phyloP scores from a whole-genome alignment of 1,284 basidiomycete species.

The Porphyrellus sp. region DNA sequence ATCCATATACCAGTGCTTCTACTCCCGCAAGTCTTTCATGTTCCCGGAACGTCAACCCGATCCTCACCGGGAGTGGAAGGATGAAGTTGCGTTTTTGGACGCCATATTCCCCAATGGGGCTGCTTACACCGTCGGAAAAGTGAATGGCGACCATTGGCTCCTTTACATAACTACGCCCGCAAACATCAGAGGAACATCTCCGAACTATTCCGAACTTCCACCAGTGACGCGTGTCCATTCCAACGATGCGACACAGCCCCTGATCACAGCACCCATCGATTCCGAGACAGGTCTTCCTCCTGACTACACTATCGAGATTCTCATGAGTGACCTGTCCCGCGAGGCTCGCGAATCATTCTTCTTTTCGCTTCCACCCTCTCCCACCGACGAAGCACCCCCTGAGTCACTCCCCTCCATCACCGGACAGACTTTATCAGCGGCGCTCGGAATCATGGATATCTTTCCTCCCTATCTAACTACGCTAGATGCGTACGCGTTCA shows the following conservation, averaged over 20 bases:
- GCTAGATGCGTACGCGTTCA: slow-evolving; percentile 92
- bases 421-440: slow-evolving; percentile 66
- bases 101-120: slow-evolving; percentile 83
- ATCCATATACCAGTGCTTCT: slow-evolving; percentile 87
- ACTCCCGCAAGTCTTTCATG: slow-evolving; percentile 99
- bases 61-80: slow-evolving; percentile 92
- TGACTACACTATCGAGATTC: slow-evolving; percentile 97
- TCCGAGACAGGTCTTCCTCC: slow-evolving; percentile 34
- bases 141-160: slow-evolving; percentile 99
- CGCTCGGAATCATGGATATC: slow-evolving; percentile 81
- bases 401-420: slow-evolving; percentile 53
- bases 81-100: slow-evolving; percentile 92
- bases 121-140: slow-evolving; percentile 96
- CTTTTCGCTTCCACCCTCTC: slow-evolving; percentile 44
- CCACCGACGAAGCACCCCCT: slow-evolving; percentile 31
- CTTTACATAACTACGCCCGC: slow-evolving; percentile 83
- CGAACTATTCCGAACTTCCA: slow-evolving; percentile 19
- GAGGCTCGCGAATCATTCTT: slow-evolving; percentile 79
- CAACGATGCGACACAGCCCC: slow-evolving; percentile 6
- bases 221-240: slow-evolving; percentile 12
- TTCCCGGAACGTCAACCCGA: slow-evolving; percentile 95
- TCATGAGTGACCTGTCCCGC: slow-evolving; percentile 93
- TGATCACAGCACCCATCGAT: slow-evolving; percentile 3
- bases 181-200: slow-evolving; percentile 32
- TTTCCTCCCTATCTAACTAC: slow-evolving; percentile 79